phyloP scores from a whole-genome alignment of 1,139 yeast species.

The Blastobotrys serpentis region DNA sequence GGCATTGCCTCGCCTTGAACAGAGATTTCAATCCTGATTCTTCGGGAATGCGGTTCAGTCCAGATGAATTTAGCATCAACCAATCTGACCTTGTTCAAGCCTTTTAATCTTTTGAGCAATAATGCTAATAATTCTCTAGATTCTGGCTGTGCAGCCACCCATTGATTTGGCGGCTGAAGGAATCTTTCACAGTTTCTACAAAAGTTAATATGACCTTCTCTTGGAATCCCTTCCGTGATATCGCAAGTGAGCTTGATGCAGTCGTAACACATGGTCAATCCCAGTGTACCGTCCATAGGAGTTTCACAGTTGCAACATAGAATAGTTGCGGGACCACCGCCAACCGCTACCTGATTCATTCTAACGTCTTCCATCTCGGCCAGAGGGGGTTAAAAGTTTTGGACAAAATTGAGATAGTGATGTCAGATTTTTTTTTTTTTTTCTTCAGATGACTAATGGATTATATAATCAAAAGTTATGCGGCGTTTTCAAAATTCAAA shows the following conservation, averaged over 20 bases:
- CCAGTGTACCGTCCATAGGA: conserved; percentile 92
- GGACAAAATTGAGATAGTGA: conserved; percentile 1
- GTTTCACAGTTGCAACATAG: conserved; percentile 98
- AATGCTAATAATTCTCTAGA: conserved; percentile 89
- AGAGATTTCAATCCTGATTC: conserved; percentile 84
- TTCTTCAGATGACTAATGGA: neutral
- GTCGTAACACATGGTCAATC: conserved; percentile 95
- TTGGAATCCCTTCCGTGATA: conserved; percentile 91
- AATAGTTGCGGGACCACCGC: conserved; percentile 52
- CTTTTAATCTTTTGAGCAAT: conserved; percentile 83
- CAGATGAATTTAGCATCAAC: conserved; percentile 94
- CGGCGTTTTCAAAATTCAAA: neutral
- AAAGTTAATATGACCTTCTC: conserved; percentile 89
- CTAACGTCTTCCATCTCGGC: neutral
- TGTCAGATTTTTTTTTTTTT: conserved; percentile 12
- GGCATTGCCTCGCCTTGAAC: conserved; percentile 89
- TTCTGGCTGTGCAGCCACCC: conserved; percentile 90
- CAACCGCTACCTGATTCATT: conserved; percentile 8
- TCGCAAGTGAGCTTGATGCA: conserved; percentile 93
- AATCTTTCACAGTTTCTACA: conserved; percentile 97
- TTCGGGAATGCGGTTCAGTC: conserved; percentile 99
- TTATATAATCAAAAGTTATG: neutral
- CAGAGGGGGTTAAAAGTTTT: neutral
- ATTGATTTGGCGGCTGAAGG: conserved; percentile 89
- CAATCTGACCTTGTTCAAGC: conserved; percentile 81